Evolutionary conservation across 2,329 filamentous ascomycete species (phyloP).

Genomic region (Alternaria metachromatica): DNA sequence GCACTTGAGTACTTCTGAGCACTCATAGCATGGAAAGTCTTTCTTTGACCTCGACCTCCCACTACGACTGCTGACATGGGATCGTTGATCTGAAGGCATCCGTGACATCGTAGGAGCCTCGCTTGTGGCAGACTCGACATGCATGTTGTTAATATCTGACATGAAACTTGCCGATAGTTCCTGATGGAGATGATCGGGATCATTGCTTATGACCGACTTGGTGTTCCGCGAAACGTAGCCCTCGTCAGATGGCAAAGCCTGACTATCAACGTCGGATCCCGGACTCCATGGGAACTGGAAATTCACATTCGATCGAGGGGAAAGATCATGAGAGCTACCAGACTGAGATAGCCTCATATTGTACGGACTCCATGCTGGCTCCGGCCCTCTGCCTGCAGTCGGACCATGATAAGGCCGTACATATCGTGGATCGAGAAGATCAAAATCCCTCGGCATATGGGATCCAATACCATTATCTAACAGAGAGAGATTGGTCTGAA

Average conservation of each 20-base stretch:
- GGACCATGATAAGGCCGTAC: conserved; percentile 8
- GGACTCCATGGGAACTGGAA: conserved; percentile 24
- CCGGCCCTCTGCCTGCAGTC: conserved; percentile 21
- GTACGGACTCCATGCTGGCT: conserved; percentile 39
- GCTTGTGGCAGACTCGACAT: conserved; percentile 21
- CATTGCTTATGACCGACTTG: conserved; percentile 42
- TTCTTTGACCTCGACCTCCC: conserved; percentile 18
- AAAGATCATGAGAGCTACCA: conserved; percentile 3
- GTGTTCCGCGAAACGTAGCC: conserved; percentile 40
- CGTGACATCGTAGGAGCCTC: conserved; percentile 22
- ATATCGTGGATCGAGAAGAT: conserved; percentile 20
- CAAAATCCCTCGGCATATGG: conserved; percentile 13
- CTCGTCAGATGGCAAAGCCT: conserved; percentile 34
- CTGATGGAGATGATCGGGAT: conserved; percentile 28
- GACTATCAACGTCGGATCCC: conserved; percentile 33
- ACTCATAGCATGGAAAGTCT: conserved; percentile 26
- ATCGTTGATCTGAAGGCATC: conserved; percentile 30
- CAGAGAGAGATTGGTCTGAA: conserved; percentile 10
- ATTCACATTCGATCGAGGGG: conserved; percentile 17
- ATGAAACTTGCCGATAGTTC: conserved; percentile 26
- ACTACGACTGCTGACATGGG: conserved; percentile 37
- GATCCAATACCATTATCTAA: conserved; percentile 10
- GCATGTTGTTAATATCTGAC: conserved; percentile 21
- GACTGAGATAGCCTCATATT: conserved; percentile 22
- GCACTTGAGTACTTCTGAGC: conserved; percentile 38